phyloP scores from a whole-genome alignment of 371 early-diverging fungal species.

The Mucor circinelloides region DNA sequence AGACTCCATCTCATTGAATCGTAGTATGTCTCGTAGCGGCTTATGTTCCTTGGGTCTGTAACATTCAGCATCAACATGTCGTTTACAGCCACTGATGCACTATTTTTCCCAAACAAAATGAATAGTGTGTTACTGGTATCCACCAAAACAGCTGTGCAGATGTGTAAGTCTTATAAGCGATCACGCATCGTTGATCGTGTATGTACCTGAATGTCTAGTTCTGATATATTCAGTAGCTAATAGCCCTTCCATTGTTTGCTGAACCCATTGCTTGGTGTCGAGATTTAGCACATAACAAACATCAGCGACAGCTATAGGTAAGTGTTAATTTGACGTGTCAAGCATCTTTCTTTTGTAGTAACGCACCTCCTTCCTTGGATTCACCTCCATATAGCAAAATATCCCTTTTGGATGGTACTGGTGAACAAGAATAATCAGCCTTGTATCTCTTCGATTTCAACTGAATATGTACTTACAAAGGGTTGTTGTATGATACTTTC shows the following conservation, averaged over 20 bases:
- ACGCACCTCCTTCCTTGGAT: not conserved
- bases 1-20: too few relatives aligned
- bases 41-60: not conserved
- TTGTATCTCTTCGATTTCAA: too few relatives aligned
- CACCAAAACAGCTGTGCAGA: not conserved
- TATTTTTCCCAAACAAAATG: not conserved
- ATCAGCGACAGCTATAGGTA: not conserved
- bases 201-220: not conserved
- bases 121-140: not conserved
- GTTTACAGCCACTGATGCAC: not conserved
- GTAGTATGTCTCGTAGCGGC: not conserved
- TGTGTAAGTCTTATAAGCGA: not conserved
- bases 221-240: not conserved
- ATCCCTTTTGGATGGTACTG: not conserved
- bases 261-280: not conserved
- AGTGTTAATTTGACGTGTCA: not conserved
- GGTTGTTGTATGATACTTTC: not conserved
- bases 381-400: not conserved
- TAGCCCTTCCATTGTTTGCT: not conserved
- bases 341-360: not conserved
- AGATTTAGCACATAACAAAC: not conserved
- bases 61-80: not conserved
- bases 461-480: not conserved
- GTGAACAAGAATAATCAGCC: too few relatives aligned
- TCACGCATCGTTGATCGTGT: not conserved